Base-by-base conservation (phyloP, 305 asterid species). In the Ajuga reptans region DNA sequence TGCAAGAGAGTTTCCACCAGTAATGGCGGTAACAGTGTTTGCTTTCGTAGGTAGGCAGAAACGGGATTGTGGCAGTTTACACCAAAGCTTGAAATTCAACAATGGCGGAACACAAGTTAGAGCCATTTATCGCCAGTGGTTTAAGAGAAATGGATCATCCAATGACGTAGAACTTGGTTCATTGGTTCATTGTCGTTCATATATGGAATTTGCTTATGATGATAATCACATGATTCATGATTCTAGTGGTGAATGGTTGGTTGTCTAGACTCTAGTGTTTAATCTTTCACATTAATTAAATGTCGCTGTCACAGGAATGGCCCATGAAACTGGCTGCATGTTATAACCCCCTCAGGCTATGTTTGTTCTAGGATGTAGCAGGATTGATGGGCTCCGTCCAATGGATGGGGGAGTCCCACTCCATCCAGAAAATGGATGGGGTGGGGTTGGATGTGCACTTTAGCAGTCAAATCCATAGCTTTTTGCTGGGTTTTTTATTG, bases 121-220 rank as follows among this genome's bases (percentile, higher is more conserved):
- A 72, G 88, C 79, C 95, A 89, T 87, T 54, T 83, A 56, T 31
- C 65, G 42, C n/a, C 41, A 75, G 47, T 15, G 34, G 33, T 49
- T 56, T 3, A 18, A 49, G 33, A 29, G 41, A 59, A 52, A 29
- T 34, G 29, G 57, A 47, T 36, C 67, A 42, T 31, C 16, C 18
- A 18, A 45, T 12, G 8, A 31, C 5, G 62, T 27, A 9, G 9
- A 1, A 3, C n/a, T n/a, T n/a, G n/a, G n/a, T n/a, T 16, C 27
- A 50, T 10, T 17, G 55, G 11, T 1, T 24, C 17, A 24, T 21
- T 17, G 18, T 64, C 52, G n/a, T n/a, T n/a, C n/a, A 39, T 12
- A 3, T 39, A 24, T 9, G 2, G 2, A 50, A 36, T 21, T 3
- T 8, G 51, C 14, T 18, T 18, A 60, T 10, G 50, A 3, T 34